Conservation (phyloP, 23 red algal genomes). For the Gracilariopsis chorda region DNA sequence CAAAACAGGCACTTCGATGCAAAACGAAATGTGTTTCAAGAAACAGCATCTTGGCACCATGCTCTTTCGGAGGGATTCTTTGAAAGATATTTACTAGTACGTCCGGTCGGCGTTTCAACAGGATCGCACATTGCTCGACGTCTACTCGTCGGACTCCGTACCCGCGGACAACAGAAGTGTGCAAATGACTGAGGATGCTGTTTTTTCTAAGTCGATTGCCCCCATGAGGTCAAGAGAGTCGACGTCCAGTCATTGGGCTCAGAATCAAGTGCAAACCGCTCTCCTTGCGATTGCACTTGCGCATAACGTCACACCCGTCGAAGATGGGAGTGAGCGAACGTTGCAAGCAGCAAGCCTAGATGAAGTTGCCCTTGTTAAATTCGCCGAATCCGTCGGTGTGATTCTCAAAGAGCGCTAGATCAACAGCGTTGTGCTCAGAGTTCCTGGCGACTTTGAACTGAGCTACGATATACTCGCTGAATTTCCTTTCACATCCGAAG, state of each 20-base stretch:
- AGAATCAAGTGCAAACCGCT: slow-evolving; percentile 44
- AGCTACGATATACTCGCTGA: no score
- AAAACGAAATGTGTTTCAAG: slow-evolving; percentile 91
- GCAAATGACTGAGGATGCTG: neutral
- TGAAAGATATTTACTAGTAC: slow-evolving; percentile 61
- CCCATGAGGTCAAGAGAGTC: neutral
- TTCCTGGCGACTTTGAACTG: neutral
- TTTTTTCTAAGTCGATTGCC: neutral
- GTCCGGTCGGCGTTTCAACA: slow-evolving; percentile 23
- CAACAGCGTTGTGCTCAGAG: slow-evolving; percentile 22
- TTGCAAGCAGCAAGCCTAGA: slow-evolving; percentile 76
- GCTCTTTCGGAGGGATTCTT: slow-evolving; percentile 64
- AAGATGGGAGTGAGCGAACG: slow-evolving; percentile 36
- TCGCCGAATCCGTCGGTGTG: slow-evolving; percentile 67
- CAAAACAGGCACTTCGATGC: slow-evolving; percentile 84
- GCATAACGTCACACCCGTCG: slow-evolving; percentile 84
- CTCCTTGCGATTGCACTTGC: slow-evolving; percentile 82
- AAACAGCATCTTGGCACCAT: slow-evolving; percentile 81
- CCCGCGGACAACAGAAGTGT: neutral
- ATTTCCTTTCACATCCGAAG: no score
- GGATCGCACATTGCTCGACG: neutral
- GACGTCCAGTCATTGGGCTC: neutral
- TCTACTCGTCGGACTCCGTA: no score
- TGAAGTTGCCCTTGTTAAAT: slow-evolving; percentile 82
- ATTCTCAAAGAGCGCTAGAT: slow-evolving; percentile 45